Evolutionary conservation across 352 stramenopile species (phyloP), one percentile per base, ranked within the genome.

Genomic region (Pythium rhizo-oryzae): DNA sequence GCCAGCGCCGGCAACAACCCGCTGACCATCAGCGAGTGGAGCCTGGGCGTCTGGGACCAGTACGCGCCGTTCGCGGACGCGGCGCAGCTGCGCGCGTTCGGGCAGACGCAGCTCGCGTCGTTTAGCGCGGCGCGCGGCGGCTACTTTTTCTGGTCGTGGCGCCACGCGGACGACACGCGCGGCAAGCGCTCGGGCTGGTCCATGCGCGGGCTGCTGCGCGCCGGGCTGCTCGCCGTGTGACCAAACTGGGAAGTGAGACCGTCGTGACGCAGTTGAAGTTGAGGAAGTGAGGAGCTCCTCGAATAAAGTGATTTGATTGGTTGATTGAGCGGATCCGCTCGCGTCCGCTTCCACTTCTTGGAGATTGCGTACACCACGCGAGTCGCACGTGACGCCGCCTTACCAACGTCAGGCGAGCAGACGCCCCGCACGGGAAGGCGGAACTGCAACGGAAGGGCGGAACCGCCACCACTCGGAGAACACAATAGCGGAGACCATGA

Each of bases 11-110:
- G 41, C 37, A 43, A 43, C 46, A 76, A 80, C 51, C 71, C 64
- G 25, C 65, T 80, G 15, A 61, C 65, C 35, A 54, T 80, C 53
- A 67, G 74, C 43, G 74, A 80, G 67, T 80, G 74, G 74, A 76
- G 70, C 37, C 44, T 78, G 1, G 67, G 54, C 35, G 67, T 61
- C 15, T 67, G 54, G 49, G 59, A 75, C 41, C n/a, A 53, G 7
- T 67, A 41, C 15, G 58, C 56, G 35, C 69, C 61, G 37, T 75
- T 75, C 46, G 12, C 39, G 1, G 66, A 76, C 30, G 44, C 24
- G 8, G 18, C 9, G 13, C 44, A 60, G 25, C 28, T 67, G 8
- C 49, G 24, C 4, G 21, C 18, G 23, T 76, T 79, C 33, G 59
- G 44, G 9, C 35, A 62, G 16, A 67, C 65, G 33, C 62, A 77